These are phyloP conservation scores for Rhizophagus sp. DNA, from an alignment of 192 early-diverging fungal species.

Conservation along the genomic window DNA sequence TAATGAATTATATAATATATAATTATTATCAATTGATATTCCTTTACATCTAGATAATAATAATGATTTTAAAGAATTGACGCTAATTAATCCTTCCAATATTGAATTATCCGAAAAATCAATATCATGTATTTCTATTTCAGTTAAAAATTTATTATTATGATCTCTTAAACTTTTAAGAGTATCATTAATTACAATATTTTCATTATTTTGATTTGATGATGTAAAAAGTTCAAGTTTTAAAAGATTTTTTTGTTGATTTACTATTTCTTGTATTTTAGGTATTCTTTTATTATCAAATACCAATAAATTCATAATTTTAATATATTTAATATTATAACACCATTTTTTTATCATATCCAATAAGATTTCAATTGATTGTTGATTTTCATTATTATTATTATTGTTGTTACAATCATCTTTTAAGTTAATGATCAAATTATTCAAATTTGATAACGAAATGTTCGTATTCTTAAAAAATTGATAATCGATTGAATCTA, in stretches of 20 bases:
- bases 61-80: background rate
- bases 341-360: background rate
- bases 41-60: background rate
- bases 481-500: background rate
- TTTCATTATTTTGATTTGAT: background rate
- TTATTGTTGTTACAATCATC: background rate
- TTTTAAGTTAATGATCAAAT: background rate
- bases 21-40: background rate
- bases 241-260: background rate
- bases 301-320: background rate
- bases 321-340: background rate
- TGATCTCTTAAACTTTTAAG: background rate
- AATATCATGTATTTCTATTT: background rate
- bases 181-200: background rate
- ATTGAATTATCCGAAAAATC: background rate
- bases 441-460: background rate
- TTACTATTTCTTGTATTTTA: background rate
- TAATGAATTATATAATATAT: background rate
- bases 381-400: background rate
- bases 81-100: background rate
- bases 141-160: background rate
- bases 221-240: background rate
- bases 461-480: background rate
- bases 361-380: background rate
- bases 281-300: background rate